Evolutionary conservation across 495 filamentous ascomycete genomes (phyloP), one percentile per base, ranked within the genome.

Genomic region (Diplogelasinospora grovesii): DNA sequence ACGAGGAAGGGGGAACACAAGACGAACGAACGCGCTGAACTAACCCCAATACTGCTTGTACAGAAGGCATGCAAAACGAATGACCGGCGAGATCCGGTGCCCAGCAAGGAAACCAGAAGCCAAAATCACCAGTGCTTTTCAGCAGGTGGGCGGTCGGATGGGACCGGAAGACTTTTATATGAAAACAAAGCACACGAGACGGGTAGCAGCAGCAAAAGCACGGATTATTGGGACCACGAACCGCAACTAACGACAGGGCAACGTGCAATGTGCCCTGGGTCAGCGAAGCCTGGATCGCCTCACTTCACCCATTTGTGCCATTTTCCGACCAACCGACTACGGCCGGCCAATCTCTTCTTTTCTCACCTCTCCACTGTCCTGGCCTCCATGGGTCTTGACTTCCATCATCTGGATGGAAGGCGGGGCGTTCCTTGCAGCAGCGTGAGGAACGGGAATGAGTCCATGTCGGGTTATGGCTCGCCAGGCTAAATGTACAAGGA

Each of bases 341-440:
- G 18, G 33, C 4, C 35, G 11, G 16, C 38, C 4, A 23, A 33
- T 33, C 21, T 33, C 30, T 18, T 1, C n/a, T 31, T 35, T 31
- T 35, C 33, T 13, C 26, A 11, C 6, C 20, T 21, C 24, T 22
- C 5, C 1, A 5, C 13, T 19, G n/a, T n/a, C n/a, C n/a, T n/a
- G n/a, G n/a, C n/a, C n/a, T n/a, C 30, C 15, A 18, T 33, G 10
- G 15, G 22, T 30, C 23, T 18, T 9, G 11, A 22, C 33, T 21
- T 13, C 23, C 19, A 28, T 27, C 36, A 40, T 7, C 21, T 24
- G 5, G 9, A 39, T 10, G 15, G 28, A 37, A 10, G 11, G 49
- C 25, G 44, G 49, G 52, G 38, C 43, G 47, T 53, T 46, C 55
- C 49, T 59, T 53, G 55, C 53, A 59, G 45, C 42, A 46, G 45